These are phyloP conservation scores for Aspergillus sp. DNA, from an alignment of 2,329 filamentous ascomycete genomes.

Conservation along the genomic window DNA sequence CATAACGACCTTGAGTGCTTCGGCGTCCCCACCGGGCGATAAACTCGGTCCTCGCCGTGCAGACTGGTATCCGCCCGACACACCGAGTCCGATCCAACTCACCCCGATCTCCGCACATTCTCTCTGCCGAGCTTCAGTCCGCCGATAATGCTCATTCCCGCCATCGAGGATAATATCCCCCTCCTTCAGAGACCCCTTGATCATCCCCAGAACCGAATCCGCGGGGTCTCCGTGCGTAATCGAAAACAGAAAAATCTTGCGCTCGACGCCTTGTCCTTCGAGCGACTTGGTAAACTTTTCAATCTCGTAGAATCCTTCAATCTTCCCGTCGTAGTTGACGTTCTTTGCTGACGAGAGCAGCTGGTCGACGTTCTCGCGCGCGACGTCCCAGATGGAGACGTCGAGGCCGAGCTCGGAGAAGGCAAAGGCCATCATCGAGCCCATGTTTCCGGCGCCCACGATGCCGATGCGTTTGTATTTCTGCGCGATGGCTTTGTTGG, in stretches of 20 bases:
- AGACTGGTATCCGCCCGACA: slow-evolving; percentile 71
- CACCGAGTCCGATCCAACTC: slow-evolving; percentile 70
- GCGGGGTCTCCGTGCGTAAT: slow-evolving; percentile 46
- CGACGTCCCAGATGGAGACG: slow-evolving; percentile 46
- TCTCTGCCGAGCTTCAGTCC: slow-evolving; percentile 66
- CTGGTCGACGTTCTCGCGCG: slow-evolving; percentile 39
- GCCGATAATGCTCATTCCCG: slow-evolving; percentile 69
- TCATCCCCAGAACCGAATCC: slow-evolving; percentile 40
- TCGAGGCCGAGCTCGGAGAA: slow-evolving; percentile 45
- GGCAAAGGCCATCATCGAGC: slow-evolving; percentile 49
- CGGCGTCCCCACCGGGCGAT: slow-evolving; percentile 65
- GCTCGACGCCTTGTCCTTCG: slow-evolving; percentile 31
- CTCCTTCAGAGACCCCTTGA: slow-evolving; percentile 57
- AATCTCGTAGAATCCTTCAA: slow-evolving; percentile 41
- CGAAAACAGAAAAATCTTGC: slow-evolving; percentile 46
- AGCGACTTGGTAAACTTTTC: slow-evolving; percentile 42
- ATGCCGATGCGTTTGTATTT: slow-evolving; percentile 44
- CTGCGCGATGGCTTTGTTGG: slow-evolving; percentile 16
- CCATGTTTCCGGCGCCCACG: slow-evolving; percentile 48
- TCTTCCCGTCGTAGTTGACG: slow-evolving; percentile 35
- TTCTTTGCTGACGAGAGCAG: slow-evolving; percentile 31
- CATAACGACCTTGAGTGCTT: slow-evolving; percentile 62
- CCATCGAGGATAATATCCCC: slow-evolving; percentile 72
- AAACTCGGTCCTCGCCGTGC: slow-evolving; percentile 69
- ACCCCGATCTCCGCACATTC: slow-evolving; percentile 62